A percentile compares a stretch with the other conserved stretches of the same genome.
Conservation (phyloP, 495 filamentous ascomycete species). For the Neurospora sp. region DNA sequence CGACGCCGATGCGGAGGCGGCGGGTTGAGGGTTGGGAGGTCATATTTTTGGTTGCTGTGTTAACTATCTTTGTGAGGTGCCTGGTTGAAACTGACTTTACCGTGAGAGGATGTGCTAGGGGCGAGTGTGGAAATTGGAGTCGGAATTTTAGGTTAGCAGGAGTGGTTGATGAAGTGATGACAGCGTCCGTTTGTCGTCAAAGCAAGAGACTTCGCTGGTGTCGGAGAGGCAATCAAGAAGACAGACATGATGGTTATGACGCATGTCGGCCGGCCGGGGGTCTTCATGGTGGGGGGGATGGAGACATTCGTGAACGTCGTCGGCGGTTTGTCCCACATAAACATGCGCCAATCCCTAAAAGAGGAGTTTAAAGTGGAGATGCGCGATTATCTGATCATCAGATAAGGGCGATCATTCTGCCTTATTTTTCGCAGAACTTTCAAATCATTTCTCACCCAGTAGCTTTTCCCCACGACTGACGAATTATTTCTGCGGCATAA, state of each 20-base stretch:
- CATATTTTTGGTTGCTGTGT: too few species aligned
- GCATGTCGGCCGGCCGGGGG: background rate
- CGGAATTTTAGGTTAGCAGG: background rate
- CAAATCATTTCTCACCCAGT: too few species aligned
- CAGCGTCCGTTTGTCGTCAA: background rate
- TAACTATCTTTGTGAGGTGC: too few species aligned
- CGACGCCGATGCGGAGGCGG: slow-evolving; percentile 31
- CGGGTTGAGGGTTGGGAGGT: background rate
- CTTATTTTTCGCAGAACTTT: background rate
- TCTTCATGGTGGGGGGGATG: background rate
- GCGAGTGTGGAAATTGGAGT: background rate
- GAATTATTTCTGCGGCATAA: background rate
- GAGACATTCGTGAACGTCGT: background rate
- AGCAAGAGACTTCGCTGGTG: background rate
- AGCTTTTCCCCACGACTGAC: background rate
- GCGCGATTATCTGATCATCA: background rate
- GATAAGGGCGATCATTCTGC: background rate
- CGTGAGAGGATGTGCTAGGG: too few species aligned
- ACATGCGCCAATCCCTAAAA: background rate
- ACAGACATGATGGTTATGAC: background rate
- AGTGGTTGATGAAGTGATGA: background rate
- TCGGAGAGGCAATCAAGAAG: background rate
- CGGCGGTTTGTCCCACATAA: background rate
- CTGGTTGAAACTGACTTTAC: too few species aligned
- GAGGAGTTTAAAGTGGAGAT: background rate